Evolutionary conservation across 2,329 filamentous ascomycete species (phyloP), one percentile per base, ranked within the genome.

Genomic region (Neospermospora avenae): DNA sequence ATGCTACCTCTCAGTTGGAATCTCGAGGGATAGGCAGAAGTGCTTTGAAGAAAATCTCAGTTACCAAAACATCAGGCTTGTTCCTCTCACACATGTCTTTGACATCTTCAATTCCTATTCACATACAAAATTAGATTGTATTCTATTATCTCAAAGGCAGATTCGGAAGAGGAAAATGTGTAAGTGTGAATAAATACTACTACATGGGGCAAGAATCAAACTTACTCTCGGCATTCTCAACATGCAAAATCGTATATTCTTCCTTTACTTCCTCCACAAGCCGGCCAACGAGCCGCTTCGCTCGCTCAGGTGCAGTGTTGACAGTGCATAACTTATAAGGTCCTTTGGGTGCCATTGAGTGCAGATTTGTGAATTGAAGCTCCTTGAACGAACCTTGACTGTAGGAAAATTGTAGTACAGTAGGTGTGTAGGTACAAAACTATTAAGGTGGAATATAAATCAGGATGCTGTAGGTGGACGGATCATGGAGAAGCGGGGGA

Each of bases 321-420:
- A 89, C 85, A 1, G 85, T 89, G 31, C 88, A 81, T 13, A 89
- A 80, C 67, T 77, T 81, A 74, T 80, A 89, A 3, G 84, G 84
- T 18, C 84, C 84, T 65, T 79, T 77, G 14, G 80, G 76, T 48
- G 63, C 58, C 68, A 69, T 71, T 25, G 39, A 10, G 11, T 31
- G 28, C 5, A 31, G 11, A 31, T 31, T 31, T 31, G 28, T 31
- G 1, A 31, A 2, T 6, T 6, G 11, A 31, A 31, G 1, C 28
- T 31, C 11, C 5, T 31, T 31, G n/a, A n/a, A n/a, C n/a, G n/a
- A n/a, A n/a, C n/a, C 28, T 31, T 31, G 28, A 31, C 5, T 31
- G 2, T 3, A 1, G 28, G 11, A 31, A 31, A 10, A 10, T 10
- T 31, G 28, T 31, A 31, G 11, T 6, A 31, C 6, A 31, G 11